Evolutionary conservation across 2,329 filamentous ascomycete genomes (phyloP), one percentile per base, ranked within the genome.

Genomic region (Claviceps digitariae): DNA sequence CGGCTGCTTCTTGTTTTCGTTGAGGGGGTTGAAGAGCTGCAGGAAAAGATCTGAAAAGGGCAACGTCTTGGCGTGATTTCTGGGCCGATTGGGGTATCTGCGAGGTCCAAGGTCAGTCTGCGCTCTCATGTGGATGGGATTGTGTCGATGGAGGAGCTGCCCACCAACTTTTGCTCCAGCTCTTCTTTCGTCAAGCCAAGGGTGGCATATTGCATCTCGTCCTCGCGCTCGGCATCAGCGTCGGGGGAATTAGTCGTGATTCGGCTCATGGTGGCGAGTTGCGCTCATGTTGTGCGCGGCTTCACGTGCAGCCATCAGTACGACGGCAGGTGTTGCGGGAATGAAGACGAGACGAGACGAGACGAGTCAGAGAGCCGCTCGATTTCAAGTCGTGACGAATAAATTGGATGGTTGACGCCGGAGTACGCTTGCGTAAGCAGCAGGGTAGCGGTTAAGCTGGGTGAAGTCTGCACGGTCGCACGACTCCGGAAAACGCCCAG

Each of bases 41-140:
- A 77, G 72, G 65, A 86, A 89, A 0, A 98, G 75, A 4, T 87
- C 83, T 55, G 88, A 85, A 64, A 98, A 98, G 5, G 82, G 81
- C 10, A 94, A 72, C 0, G 91, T 96, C 57, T 81, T 81, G 41
- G 82, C 82, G 60, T 86, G 80, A 59, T 97, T 98, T 57, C 74
- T 79, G 3, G 93, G 93, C 3, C 90, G 81, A 62, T 89, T 83
- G 2, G 90, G 88, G 64, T 87, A 94, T 63, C 85, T 89, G 17
- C 17, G n/a, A 20, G 15, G 20, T 29, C 13, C 29, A 13, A 40
- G 41, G 31, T 56, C 34, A 54, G 46, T 23, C 34, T n/a, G n/a
- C n/a, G n/a, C n/a, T n/a, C n/a, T n/a, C n/a, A n/a, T n/a, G n/a
- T n/a, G n/a, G n/a, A n/a, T n/a, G n/a, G n/a, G n/a, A 10, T n/a